Conservation (phyloP, 2,329 filamentous ascomycete genomes). For the Stenocarpella maydis region DNA sequence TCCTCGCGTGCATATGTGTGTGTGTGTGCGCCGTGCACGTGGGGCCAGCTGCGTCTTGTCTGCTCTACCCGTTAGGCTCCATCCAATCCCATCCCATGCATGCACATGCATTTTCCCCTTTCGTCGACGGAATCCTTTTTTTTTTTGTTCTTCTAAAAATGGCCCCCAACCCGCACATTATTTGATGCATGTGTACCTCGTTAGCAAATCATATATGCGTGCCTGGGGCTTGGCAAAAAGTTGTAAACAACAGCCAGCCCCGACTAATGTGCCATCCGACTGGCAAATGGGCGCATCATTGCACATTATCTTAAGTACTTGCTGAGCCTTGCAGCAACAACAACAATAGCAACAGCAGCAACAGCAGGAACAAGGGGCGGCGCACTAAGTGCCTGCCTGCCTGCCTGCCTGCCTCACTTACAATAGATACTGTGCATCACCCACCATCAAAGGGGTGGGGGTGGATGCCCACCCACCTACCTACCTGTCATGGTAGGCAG, state of each 20-base stretch:
- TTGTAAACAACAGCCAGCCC: neutral
- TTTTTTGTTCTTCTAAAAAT: neutral
- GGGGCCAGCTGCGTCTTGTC: too few species aligned
- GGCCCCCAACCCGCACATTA: constrained; percentile 17
- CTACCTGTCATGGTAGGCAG: too few species aligned
- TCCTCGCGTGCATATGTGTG: neutral
- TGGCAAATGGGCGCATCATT: too few species aligned
- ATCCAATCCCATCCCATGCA: neutral
- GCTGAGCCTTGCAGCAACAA: neutral
- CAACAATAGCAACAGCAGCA: neutral
- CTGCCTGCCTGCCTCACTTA: too few species aligned
- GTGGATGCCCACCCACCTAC: too few species aligned
- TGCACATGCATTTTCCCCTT: neutral
- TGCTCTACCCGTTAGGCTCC: too few species aligned
- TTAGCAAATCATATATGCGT: neutral
- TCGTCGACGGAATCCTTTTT: neutral
- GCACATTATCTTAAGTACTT: too few species aligned
- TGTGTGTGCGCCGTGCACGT: too few species aligned
- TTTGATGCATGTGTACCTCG: neutral
- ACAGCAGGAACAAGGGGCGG: neutral
- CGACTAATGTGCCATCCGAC: constrained; percentile 2
- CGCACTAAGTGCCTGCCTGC: neutral
- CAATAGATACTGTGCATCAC: neutral
- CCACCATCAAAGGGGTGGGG: neutral
- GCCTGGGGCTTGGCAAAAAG: neutral